Percentiles rank a stretch among this genome's conserved stretches.
These are phyloP conservation scores for Aegilops sharonensis DNA, from an alignment of 176 grass and related monocot genomes.

Conservation along the genomic window DNA sequence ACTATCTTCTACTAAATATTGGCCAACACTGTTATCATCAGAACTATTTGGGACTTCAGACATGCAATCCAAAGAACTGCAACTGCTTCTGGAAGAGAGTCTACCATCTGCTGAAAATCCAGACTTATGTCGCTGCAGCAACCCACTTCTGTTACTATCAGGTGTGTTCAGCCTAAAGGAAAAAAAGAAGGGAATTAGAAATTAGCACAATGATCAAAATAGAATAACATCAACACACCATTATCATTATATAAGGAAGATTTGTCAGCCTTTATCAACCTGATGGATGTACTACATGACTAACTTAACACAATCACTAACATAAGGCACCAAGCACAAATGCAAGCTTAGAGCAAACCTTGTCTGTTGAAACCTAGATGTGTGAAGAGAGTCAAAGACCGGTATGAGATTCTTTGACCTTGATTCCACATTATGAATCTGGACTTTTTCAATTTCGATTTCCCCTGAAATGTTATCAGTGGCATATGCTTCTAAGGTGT, in stretches of 20 bases:
- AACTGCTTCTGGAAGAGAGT: conserved; percentile 65
- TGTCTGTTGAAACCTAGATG: conserved; percentile 66
- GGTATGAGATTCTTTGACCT: conserved; percentile 82
- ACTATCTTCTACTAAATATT: conserved; percentile 42
- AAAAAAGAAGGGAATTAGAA: not conserved
- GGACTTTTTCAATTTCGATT: conserved; percentile 69
- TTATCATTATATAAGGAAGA: not conserved
- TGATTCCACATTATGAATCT: conserved; percentile 57
- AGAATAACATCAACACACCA: not conserved
- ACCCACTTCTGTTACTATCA: conserved; percentile 44
- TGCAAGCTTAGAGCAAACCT: conserved; percentile 44
- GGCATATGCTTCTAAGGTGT: conserved; percentile 28
- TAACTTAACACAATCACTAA: not conserved
- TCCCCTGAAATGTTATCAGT: conserved; percentile 43
- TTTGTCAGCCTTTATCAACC: not conserved
- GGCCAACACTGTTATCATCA: conserved; percentile 41
- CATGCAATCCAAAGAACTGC: conserved; percentile 67
- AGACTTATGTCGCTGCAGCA: conserved; percentile 39
- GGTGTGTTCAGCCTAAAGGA: conserved; percentile 40
- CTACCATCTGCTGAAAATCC: conserved; percentile 60
- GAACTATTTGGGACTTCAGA: conserved; percentile 57
- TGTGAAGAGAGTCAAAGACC: conserved; percentile 71
- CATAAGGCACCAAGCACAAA: not conserved
- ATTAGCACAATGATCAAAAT: conserved; percentile 8
- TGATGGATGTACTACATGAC: not conserved